phyloP scores from a whole-genome alignment of 2,329 filamentous ascomycete species.

The Cytospora schulzeri region DNA sequence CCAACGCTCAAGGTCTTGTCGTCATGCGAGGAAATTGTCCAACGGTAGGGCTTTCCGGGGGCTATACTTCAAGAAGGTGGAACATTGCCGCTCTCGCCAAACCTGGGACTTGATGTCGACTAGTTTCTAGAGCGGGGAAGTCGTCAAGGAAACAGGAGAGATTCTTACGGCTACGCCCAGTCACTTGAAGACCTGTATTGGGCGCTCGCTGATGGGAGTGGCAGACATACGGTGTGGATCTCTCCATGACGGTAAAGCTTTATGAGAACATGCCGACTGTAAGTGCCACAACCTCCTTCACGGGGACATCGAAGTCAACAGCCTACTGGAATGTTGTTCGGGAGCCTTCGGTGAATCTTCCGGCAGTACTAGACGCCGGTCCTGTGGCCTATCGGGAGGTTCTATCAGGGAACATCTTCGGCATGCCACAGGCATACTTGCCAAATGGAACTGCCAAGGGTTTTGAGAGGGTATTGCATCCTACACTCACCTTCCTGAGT shows the following conservation, averaged over 20 bases:
- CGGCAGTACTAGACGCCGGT: conserved; percentile 2
- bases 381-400: neutral
- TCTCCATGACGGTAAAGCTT: conserved; percentile 50
- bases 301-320: neutral
- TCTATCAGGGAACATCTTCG: neutral
- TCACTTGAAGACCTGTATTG: conserved; percentile 52
- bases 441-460: conserved; percentile 3
- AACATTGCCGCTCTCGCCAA: conserved; percentile 46
- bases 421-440: conserved; percentile 8
- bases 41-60: conserved; percentile 49
- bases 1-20: conserved; percentile 40
- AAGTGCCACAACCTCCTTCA: conserved; percentile 6
- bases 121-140: conserved; percentile 48
- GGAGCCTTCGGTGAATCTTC: conserved; percentile 3
- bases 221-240: conserved; percentile 52
- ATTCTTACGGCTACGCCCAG: conserved; percentile 43
- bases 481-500: neutral
- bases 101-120: conserved; percentile 52
- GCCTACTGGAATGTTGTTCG: conserved; percentile 1
- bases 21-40: conserved; percentile 50
- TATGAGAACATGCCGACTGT: conserved; percentile 32
- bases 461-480: neutral
- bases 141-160: conserved; percentile 45
- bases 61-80: conserved; percentile 56
- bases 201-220: conserved; percentile 52